Evolutionary conservation across 2,329 filamentous ascomycete species (phyloP).

Genomic region (Fusarium marasasianum): DNA sequence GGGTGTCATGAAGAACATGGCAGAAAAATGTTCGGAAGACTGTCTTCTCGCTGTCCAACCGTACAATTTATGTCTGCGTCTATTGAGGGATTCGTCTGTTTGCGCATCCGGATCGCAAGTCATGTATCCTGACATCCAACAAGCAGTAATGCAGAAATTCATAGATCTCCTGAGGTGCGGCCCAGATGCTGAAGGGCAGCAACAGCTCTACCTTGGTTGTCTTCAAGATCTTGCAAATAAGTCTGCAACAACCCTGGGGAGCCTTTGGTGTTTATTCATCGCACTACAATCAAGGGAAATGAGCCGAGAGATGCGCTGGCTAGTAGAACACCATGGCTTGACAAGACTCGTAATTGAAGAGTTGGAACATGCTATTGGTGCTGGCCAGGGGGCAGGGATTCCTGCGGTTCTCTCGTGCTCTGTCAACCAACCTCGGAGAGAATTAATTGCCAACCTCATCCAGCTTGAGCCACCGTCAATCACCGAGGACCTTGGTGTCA

Average conservation of each 20-base stretch:
- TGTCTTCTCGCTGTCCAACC: conserved; percentile 52
- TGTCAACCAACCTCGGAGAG: conserved; percentile 64
- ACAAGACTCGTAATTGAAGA: conserved; percentile 71
- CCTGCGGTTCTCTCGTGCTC: conserved; percentile 57
- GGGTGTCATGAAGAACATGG: conserved; percentile 60
- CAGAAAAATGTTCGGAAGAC: conserved; percentile 55
- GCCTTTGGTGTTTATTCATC: conserved; percentile 70
- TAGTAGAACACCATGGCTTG: conserved; percentile 70
- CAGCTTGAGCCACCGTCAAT: conserved; percentile 69
- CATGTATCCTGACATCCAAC: conserved; percentile 69
- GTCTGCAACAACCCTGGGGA: conserved; percentile 74
- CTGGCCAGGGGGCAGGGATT: conserved; percentile 49
- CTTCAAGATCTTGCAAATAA: conserved; percentile 72
- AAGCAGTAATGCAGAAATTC: conserved; percentile 70
- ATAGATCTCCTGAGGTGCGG: conserved; percentile 67
- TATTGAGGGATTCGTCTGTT: conserved; percentile 77
- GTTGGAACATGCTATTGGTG: conserved; percentile 62
- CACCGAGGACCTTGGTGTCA: conserved; percentile 66
- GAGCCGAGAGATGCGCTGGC: conserved; percentile 61
- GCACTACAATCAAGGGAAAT: conserved; percentile 57
- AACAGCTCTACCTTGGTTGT: conserved; percentile 72
- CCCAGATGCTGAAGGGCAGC: conserved; percentile 63
- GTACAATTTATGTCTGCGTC: conserved; percentile 66
- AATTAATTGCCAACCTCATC: conserved; percentile 68
- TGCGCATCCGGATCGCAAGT: conserved; percentile 62